A percentile compares a stretch with the other conserved stretches of the same genome.
These are phyloP conservation scores for Fusarium redolens DNA, from an alignment of 2,329 filamentous ascomycete species.

Conservation along the genomic window DNA sequence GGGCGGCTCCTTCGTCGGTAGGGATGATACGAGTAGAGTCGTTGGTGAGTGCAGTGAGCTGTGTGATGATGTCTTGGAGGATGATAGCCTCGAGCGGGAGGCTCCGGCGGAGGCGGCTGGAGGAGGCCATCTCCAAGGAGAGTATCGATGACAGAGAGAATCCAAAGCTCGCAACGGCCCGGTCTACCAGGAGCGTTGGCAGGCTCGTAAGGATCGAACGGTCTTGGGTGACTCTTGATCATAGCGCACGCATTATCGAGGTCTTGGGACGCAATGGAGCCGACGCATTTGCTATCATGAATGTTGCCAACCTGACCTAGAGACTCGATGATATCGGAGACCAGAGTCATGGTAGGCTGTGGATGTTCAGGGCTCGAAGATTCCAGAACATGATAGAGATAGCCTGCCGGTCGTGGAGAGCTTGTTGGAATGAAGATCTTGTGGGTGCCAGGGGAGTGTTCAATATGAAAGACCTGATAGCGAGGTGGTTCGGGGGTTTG, in stretches of 20 bases:
- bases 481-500: not conserved
- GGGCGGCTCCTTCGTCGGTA: conserved; percentile 32
- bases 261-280: conserved; percentile 34
- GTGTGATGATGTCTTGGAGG: conserved; percentile 40
- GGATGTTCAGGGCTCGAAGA: not conserved
- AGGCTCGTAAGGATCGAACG: not conserved
- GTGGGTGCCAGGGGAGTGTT: conserved; percentile 25
- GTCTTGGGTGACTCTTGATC: conserved; percentile 17
- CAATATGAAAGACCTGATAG: conserved; percentile 35
- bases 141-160: conserved; percentile 4
- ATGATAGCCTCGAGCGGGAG: not conserved
- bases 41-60: conserved; percentile 34
- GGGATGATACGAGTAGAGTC: conserved; percentile 37
- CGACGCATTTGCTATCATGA: conserved; percentile 26
- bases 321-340: conserved; percentile 11
- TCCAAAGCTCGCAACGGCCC: conserved; percentile 23
- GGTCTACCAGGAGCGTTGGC: not conserved
- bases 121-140: conserved; percentile 31
- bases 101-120: conserved; percentile 13
- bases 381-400: conserved; percentile 20
- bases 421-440: conserved; percentile 36
- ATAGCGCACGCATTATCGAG: conserved; percentile 28
- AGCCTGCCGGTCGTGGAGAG: conserved; percentile 15
- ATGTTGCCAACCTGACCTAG: conserved; percentile 17
- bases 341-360: conserved; percentile 7